Evolutionary conservation across 768 basidiomycete genomes (phyloP), one percentile per base, ranked within the genome.

Genomic region (Termitomyces sp.): DNA sequence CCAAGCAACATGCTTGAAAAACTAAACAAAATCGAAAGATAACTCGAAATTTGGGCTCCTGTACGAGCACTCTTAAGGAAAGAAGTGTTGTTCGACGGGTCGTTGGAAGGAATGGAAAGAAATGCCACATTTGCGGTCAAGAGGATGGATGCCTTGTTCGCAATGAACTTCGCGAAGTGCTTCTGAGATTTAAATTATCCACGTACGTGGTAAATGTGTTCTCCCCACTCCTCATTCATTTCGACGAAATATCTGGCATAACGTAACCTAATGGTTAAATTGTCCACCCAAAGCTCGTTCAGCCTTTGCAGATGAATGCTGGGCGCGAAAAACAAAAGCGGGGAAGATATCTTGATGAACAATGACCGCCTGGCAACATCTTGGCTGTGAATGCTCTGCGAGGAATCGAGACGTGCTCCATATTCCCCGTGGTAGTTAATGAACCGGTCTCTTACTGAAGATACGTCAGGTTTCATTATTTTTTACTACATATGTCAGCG

Each of bases 91-190:
- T 77, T 72, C 60, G 74, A 72, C 20, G 73, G 70, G 46, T 63
- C 76, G 14, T 78, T 74, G 23, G 75, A 72, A 33, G 75, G 72
- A 38, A 84, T 79, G 0, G 80, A 54, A 56, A 49, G 71, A 57
- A 84, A 82, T 0, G 74, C 76, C 2, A 84, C 75, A 48, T 82
- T 81, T 6, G 75, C 77, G 23, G 73, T 77, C 30, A 84, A 66
- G 1, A 84, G 68, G 2, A 84, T 78, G 2, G 79, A 76, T 0
- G 78, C 75, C 82, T 83, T 56, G 32, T 32, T 43, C 6, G 5
- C 32, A 32, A 57, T 74, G 50, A 55, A 80, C 79, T 49, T 78
- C 69, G 36, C 1, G 18, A 16, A 35, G 13, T n/a, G 5, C 4
- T 7, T 32, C 7, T n/a, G 20, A 40, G 18, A 41, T 41, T 5